Conservation (phyloP, 225 moss, liverwort and hornwort species). For the Marchantia paleacea region DNA sequence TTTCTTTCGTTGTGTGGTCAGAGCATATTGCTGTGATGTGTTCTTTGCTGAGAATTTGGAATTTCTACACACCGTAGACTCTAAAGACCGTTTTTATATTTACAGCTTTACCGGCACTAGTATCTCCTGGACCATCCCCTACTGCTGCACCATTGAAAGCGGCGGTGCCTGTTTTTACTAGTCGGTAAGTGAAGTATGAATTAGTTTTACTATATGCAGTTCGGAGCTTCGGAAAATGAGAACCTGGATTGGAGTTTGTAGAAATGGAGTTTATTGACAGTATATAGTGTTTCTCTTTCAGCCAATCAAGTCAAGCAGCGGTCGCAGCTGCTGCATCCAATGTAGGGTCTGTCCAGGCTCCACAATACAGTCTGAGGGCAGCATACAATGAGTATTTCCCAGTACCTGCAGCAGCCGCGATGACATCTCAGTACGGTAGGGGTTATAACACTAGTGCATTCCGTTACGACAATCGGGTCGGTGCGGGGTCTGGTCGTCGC, state of each 20-base stretch:
- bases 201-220: not conserved
- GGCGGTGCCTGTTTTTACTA: conserved; percentile 45
- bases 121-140: conserved; percentile 36
- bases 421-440: conserved; percentile 65
- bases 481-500: conserved; percentile 25
- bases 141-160: conserved; percentile 42
- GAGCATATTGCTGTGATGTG: no score
- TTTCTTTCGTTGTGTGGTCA: no score
- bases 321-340: conserved; percentile 31
- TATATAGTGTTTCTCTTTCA: conserved; percentile 19
- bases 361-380: conserved; percentile 54
- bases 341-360: conserved; percentile 33
- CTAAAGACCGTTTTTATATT: not conserved
- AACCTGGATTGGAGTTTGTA: not conserved
- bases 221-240: not conserved
- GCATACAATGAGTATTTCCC: conserved; percentile 58
- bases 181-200: conserved; percentile 30
- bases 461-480: conserved; percentile 70
- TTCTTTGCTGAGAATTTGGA: no score
- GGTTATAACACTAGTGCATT: conserved; percentile 62
- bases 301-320: conserved; percentile 55
- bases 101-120: conserved; percentile 1
- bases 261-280: not conserved
- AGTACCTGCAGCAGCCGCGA: conserved; percentile 54
- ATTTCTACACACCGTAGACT: no score